Conservation (phyloP, 768 basidiomycete species). For the Rickenella mellea region DNA sequence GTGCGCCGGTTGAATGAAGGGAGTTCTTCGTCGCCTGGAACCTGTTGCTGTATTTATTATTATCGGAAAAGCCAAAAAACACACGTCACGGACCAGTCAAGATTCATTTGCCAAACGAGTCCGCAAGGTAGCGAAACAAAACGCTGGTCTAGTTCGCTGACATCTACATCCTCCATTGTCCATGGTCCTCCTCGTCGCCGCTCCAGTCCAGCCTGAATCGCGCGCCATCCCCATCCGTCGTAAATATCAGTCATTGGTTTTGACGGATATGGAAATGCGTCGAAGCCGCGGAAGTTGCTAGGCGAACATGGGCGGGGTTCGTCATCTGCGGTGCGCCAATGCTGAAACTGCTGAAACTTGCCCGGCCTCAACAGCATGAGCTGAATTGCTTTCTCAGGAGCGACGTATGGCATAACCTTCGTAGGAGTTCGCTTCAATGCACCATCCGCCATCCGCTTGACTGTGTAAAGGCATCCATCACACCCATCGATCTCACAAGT, state of each 20-base stretch:
- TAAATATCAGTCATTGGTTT: conserved; percentile 13
- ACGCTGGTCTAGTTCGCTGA: conserved; percentile 9
- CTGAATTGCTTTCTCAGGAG: conserved; percentile 9
- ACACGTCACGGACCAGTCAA: conserved; percentile 15
- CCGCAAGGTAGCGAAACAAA: conserved; percentile 16
- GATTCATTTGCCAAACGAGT: conserved; percentile 14
- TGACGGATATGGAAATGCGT: conserved; percentile 5
- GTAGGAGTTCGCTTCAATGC: conserved; percentile 11
- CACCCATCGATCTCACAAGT: too few relatives aligned
- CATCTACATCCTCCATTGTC: conserved; percentile 14
- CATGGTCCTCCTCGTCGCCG: conserved; percentile 8
- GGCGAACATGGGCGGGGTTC: conserved; percentile 9
- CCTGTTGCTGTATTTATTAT: conserved; percentile 5
- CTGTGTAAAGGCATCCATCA: conserved; percentile 8
- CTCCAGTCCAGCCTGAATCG: conserved; percentile 14
- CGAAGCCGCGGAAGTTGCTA: conserved; percentile 1
- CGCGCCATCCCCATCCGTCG: conserved; percentile 19
- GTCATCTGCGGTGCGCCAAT: conserved; percentile 14
- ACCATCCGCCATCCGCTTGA: conserved; percentile 6
- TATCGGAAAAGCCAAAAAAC: too few relatives aligned
- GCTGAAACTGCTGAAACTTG: conserved; percentile 16
- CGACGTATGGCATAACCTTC: conserved; percentile 14
- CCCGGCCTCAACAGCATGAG: conserved; percentile 13
- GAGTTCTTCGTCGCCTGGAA: conserved; percentile 11
- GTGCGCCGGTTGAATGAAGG: conserved; percentile 16